Conservation (phyloP, 2,329 filamentous ascomycete genomes). For the Aspergillus aculeatinus region DNA sequence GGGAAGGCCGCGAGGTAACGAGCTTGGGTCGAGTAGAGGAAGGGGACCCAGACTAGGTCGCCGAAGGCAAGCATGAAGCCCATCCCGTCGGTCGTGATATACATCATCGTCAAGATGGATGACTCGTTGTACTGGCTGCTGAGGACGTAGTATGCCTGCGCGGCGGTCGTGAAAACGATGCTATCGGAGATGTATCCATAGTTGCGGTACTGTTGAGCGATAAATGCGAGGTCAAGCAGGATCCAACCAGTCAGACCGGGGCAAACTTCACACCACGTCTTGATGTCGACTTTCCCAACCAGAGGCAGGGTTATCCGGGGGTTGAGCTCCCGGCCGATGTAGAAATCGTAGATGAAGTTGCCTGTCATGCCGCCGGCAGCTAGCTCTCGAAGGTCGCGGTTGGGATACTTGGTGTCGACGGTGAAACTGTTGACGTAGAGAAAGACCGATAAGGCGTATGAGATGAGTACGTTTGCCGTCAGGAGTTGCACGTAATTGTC, state of each 20-base stretch:
- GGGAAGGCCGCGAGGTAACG: slow-evolving; percentile 80
- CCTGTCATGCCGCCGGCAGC: slow-evolving; percentile 75
- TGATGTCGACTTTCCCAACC: slow-evolving; percentile 70
- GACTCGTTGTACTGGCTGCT: slow-evolving; percentile 82
- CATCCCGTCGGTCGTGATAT: slow-evolving; percentile 86
- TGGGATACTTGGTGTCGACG: slow-evolving; percentile 58
- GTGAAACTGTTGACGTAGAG: slow-evolving; percentile 78
- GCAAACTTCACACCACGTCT: slow-evolving; percentile 79
- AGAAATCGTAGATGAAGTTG: slow-evolving; percentile 89
- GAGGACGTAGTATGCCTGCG: slow-evolving; percentile 76
- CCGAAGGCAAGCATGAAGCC: slow-evolving; percentile 91
- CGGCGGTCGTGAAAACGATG: slow-evolving; percentile 71
- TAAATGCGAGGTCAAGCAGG: slow-evolving; percentile 74
- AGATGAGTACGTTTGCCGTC: slow-evolving; percentile 74
- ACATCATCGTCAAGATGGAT: slow-evolving; percentile 84
- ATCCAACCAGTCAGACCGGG: slow-evolving; percentile 86
- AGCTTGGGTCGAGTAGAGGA: slow-evolving; percentile 77
- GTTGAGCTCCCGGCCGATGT: slow-evolving; percentile 89
- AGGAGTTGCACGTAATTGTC: slow-evolving; percentile 83
- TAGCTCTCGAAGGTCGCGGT: slow-evolving; percentile 69
- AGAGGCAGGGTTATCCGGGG: slow-evolving; percentile 66
- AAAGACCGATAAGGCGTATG: slow-evolving; percentile 68
- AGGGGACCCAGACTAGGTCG: slow-evolving; percentile 86
- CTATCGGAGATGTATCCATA: slow-evolving; percentile 80
- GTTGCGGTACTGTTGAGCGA: slow-evolving; percentile 79